Evolutionary conservation across 495 filamentous ascomycete species (phyloP).

Genomic region (Hypomontagnella monticulosa): DNA sequence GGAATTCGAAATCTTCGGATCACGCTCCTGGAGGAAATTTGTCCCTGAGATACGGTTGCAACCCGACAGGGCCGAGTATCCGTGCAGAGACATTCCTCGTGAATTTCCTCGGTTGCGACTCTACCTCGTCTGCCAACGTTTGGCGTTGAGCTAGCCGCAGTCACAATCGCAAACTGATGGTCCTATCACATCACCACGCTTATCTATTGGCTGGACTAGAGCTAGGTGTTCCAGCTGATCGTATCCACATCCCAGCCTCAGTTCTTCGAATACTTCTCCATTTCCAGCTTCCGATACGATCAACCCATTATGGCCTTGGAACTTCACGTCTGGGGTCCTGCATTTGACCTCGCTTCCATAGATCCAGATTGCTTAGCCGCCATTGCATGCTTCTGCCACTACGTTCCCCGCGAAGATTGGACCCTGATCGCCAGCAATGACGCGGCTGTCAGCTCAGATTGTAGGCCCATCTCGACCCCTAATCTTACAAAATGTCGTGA

Average conservation of each 20-base stretch:
- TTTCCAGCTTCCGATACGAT: not conserved
- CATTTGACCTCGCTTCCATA: conserved; percentile 86
- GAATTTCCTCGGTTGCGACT: conserved; percentile 7
- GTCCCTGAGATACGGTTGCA: conserved; percentile 14
- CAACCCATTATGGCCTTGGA: conserved; percentile 66
- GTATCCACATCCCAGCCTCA: conserved; percentile 7
- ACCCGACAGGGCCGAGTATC: conserved; percentile 8
- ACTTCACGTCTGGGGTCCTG: conserved; percentile 92
- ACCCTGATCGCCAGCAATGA: conserved; percentile 78
- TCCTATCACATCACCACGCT: conserved; percentile 12
- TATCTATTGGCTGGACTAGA: conserved; percentile 17
- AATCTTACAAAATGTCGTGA: conserved; percentile 34
- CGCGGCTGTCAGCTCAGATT: conserved; percentile 75
- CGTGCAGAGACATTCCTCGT: conserved; percentile 8
- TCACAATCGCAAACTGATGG: conserved; percentile 5
- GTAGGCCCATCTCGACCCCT: conserved; percentile 59
- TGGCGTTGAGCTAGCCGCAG: not conserved
- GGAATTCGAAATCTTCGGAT: conserved; percentile 25
- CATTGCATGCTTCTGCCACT: conserved; percentile 73
- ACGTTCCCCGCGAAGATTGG: conserved; percentile 71
- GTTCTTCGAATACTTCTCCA: not conserved
- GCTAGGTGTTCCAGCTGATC: conserved; percentile 5
- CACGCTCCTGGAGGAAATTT: conserved; percentile 30
- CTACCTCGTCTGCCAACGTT: not conserved
- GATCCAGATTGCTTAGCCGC: conserved; percentile 87